Evolutionary conservation across 768 basidiomycete species (phyloP), one percentile per base, ranked within the genome.

Genomic region (Gelatoporia subvermispora): DNA sequence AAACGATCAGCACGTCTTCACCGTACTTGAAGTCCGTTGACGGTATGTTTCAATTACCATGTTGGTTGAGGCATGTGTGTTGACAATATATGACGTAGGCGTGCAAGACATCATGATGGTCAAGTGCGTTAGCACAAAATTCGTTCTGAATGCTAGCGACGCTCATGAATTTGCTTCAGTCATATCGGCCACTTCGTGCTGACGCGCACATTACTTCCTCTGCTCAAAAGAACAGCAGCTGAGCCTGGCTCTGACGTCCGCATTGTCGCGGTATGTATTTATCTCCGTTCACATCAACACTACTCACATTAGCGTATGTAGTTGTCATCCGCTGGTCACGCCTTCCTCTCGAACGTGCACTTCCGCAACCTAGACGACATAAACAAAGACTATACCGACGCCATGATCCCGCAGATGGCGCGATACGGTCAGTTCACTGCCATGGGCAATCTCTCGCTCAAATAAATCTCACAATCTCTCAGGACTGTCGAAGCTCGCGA

Each of bases 171-270:
- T 61, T 51, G 72, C 69, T 20, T 55, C 62, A 64, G 78, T 63
- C 66, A 78, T 66, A 51, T 85, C 64, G 45, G 79, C 65, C 81
- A 81, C 61, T 59, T 79, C 48, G 71, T 76, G 11, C 73, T 85
- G 51, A 83, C 79, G 8, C 62, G 69, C 18, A 69, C 72, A 3
- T 69, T 85, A 8, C 67, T 82, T 34, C 78, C 82, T 2, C 58
- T 82, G 2, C 57, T 85, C 41, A 65, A 64, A 35, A 61, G 67
- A 45, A 84, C 84, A 1, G 75, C 79, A 0, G 53, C 67, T 16
- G 61, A 72, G 40, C 63, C 71, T 0, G 65, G 65, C 20, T 70
- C 79, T 0, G 84, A 85, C 50, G 82, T 84, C 41, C 76, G 84
- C n/a, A 70, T 86, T 13, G 70, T 84, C 9, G 73, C 77, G 47